Evolutionary conservation across 2,329 filamentous ascomycete genomes (phyloP), one percentile per base, ranked within the genome.

Genomic region (Didymella segeticola): DNA sequence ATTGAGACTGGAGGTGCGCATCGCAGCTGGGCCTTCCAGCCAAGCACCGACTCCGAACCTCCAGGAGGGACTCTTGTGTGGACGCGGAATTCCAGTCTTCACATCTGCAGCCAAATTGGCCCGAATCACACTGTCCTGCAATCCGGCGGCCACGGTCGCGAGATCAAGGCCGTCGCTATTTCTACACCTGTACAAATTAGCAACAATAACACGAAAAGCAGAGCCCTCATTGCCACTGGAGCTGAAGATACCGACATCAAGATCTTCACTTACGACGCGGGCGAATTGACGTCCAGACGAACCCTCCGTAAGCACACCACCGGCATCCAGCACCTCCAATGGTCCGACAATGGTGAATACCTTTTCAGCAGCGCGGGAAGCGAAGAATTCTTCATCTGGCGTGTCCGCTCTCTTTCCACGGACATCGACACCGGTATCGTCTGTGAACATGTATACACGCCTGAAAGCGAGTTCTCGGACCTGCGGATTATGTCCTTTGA

Each of bases 321-420:
- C 0, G 95, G 93, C 0, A 85, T 98, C 7, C 93, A 97, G 71
- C 83, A 87, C 57, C 78, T 96, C 1, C 83, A 83, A 55, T 98
- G 91, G 90, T 86, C 89, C 1, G 70, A 73, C 0, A 82, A 84
- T 39, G 84, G 88, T 2, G 73, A 79, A 1, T 89, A 88, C 63
- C 83, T 99, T 2, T 89, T 98, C 70, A 96, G 90, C 60, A 93
- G 91, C 65, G 91, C 86, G 5, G 95, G 93, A 0, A 88, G 86
- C 56, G 93, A 97, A 71, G 93, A 99, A 73, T 66, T 98, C 59
- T 93, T 88, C 64, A 83, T 93, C 10, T 99, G 95, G 93, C 82
- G 84, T 33, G 73, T 93, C 27, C 79, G 78, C 39, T 67, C 69
- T 10, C 71, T 89, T 6, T 79, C 86, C 22, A 38, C 53, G 5